These are phyloP conservation scores for Phytophthora aleatoria DNA, from an alignment of 352 stramenopile species.

Conservation along the genomic window DNA sequence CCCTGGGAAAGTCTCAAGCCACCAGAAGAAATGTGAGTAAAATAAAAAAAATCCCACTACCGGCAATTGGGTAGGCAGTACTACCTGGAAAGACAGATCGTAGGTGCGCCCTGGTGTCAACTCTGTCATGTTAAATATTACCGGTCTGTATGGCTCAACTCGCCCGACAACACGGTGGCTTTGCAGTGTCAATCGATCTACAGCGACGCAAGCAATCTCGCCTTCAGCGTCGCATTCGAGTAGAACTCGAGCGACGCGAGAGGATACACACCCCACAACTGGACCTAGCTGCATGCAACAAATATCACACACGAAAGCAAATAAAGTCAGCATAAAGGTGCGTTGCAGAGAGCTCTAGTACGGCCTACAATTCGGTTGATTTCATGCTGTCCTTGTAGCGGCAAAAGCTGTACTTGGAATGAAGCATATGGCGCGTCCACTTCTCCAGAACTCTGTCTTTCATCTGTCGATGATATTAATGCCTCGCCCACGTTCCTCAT, in stretches of 20 bases:
- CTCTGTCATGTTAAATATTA: slow-evolving; percentile 36
- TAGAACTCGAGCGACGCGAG: slow-evolving; percentile 37
- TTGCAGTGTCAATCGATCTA: slow-evolving; percentile 40
- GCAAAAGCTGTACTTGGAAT: slow-evolving; percentile 9
- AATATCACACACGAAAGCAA: not conserved
- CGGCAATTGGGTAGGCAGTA: not conserved
- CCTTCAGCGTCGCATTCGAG: slow-evolving; percentile 48
- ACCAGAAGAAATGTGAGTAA: slow-evolving; percentile 1
- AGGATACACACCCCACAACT: slow-evolving; percentile 46
- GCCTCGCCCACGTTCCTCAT: not conserved
- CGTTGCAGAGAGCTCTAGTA: not conserved
- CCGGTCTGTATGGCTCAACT: slow-evolving; percentile 23
- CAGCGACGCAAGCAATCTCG: slow-evolving; percentile 42
- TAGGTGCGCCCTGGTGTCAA: slow-evolving; percentile 45
- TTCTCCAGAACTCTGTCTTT: slow-evolving; percentile 5
- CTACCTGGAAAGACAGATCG: slow-evolving; percentile 45
- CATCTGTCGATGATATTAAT: not conserved
- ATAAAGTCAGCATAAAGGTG: not conserved
- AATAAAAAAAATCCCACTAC: not conserved
- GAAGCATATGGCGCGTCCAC: slow-evolving; percentile 3
- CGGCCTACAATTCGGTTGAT: slow-evolving; percentile 24
- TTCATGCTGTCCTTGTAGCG: slow-evolving; percentile 10
- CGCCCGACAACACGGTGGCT: slow-evolving; percentile 5
- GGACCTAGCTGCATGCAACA: slow-evolving; percentile 43
- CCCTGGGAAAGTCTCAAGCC: slow-evolving; percentile 23